Base-by-base conservation (phyloP, 352 stramenopile species). In the Globisporangium emineosum region DNA sequence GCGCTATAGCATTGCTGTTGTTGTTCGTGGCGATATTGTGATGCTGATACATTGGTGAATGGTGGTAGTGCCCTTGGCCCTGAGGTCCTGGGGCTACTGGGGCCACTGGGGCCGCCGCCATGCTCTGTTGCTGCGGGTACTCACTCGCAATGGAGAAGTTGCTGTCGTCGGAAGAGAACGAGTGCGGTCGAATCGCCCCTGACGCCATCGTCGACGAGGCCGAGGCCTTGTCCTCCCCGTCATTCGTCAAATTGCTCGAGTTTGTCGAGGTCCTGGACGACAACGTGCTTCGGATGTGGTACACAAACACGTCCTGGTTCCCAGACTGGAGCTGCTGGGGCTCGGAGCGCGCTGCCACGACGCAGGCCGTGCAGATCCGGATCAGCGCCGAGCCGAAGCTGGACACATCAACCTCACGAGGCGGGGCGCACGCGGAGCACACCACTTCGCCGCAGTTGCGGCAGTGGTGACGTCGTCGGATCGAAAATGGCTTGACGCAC, bases 371-470 rank as follows among this genome's bases (percentile, higher is more conserved):
- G 62, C 83, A 92, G 62, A 92, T 85, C 13, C 83, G 83, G 33
- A 83, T 76, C 30, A 64, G 57, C 32, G 68, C 71, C n/a, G 66
- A 32, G 13, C 72, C 72, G 33, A 72, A 73, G 15, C 52, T 75
- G 7, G 52, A 64, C 21, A 77, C 56, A 42, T 88, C 78, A 0
- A 91, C 70, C 32, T 88, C 73, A 15, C 79, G 78, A 0, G 72
- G 70, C n/a, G 79, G 77, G 21, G 82, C 80, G 29, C 84, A 93
- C 5, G 76, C 78, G 2, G 80, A 76, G 62, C 84, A 93, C 6
- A 91, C 82, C 2, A 93, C 84, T 47, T 93, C 84, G 23, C 84
- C 84, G 32, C 84, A 93, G 62, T 83, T 73, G 21, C 84, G 78
- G 61, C 84, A 93, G 58, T 89, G 80, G 57, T 93, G 84, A 13